Evolutionary conservation across 805 yeast species (phyloP), one percentile per base, ranked within the genome.

Genomic region (Metschnikowia drakensbergensis): DNA sequence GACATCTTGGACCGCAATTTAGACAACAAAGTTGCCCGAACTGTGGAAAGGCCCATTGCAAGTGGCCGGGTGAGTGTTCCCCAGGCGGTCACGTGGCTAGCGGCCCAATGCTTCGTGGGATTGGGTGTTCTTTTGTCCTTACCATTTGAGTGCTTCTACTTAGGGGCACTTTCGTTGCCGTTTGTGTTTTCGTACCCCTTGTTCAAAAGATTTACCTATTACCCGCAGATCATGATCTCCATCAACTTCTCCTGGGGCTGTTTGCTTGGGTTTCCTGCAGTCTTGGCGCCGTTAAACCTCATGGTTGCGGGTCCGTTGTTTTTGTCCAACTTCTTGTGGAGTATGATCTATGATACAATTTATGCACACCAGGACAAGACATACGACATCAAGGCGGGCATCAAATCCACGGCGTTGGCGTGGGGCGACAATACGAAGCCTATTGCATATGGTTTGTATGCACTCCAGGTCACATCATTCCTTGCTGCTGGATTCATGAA

Each of bases 311-410:
- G 80, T 3, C 88, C 97, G 0, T 71, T 94, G 42, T 88, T 84
- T 59, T 63, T 82, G 3, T 81, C 96, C 13, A 83, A 89, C 40
- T 86, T 83, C 61, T 75, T 84, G 47, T 94, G 99, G 99, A 84
- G 96, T 56, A 88, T 94, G 91, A 83, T 84, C 45, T 94, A 94
- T 67, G 99, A 94, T 66, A 89, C 99, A 2, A 81, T 94, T 35
- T 94, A 94, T 65, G 99, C 99, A 0, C 99, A 94, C 64, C 99
- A 94, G 69, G 99, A 94, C 67, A 94, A 94, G 69, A 69, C 66
- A 45, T 94, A 85, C 60, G 99, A 94, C 67, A 70, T 88, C 46
- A 75, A 79, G 49, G 97, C 96, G 0, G 99, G 99, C 22, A 86
- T 94, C 57, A 90, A 90, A 65, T 88, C 96, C 1, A 90, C 98